Base-by-base conservation (phyloP, 768 basidiomycete genomes). In the Erythrobasidium yunnanense region DNA sequence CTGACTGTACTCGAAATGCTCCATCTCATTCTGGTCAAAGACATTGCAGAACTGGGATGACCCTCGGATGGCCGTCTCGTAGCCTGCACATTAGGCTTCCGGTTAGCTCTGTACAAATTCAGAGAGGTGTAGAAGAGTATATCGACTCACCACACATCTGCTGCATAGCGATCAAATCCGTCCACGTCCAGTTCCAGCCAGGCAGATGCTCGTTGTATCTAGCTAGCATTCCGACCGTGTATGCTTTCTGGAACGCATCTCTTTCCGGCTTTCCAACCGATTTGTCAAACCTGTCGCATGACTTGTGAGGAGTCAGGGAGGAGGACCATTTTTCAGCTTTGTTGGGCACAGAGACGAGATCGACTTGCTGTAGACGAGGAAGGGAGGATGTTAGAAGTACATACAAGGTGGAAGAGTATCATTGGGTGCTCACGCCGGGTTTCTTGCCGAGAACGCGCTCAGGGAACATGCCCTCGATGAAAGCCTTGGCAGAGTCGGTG, bases 131-230 rank as follows among this genome's bases (percentile, higher is more conserved):
- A n/a, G n/a, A n/a, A n/a, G n/a, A n/a, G n/a, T n/a, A n/a, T n/a
- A n/a, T n/a, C n/a, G n/a, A n/a, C 51, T 25, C n/a, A 23, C 67
- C 27, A 70, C 75, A 63, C 45, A 77, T 73, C 75, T 76, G 76
- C 63, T 74, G 72, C 77, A 78, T 78, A 22, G 72, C 76, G 32
- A 78, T 71, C 29, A 78, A 70, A 69, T 78, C 77, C 68, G 73
- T 71, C 55, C 76, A 73, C 34, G 67, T 62, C 49, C 77, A 51
- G 50, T 72, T 66, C n/a, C 77, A 65, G 2, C 71, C 65, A 18
- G 71, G 70, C 47, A 74, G 66, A 42, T 35, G 38, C 1, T 45
- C 34, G 4, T 45, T 45, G 0, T 76, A 56, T 46, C 77, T 46
- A 1, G 70, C 70, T 17, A 73, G 71, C 29, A 76, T 70, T 20